Evolutionary conservation across 139 green algal species (phyloP), one percentile per base, ranked within the genome.

Genomic region (Volvox africanus): DNA sequence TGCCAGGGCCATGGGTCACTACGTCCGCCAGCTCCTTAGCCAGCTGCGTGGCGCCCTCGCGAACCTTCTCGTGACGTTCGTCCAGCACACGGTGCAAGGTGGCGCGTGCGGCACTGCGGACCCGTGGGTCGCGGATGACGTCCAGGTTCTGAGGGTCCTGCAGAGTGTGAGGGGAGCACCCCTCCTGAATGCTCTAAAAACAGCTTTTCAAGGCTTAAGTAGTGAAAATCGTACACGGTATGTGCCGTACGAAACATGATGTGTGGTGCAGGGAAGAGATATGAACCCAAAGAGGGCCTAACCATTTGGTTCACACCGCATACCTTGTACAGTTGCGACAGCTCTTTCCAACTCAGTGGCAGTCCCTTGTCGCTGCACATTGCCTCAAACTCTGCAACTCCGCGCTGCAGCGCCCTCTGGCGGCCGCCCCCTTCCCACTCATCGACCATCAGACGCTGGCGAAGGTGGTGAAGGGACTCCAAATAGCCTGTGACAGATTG

Each of bases 11-110:
- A 9, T 83, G 50, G 19, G 86, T 83, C 86, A 84, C 50, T 0
- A 55, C 20, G 73, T 90, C 86, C 73, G 86, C 50, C 86, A 90
- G 86, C 69, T 90, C 86, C 86, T 90, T 90, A 44, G 86, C 86
- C n/a, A 90, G 86, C 20, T 68, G 69, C 50, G 71, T 90, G 71
- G 86, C 86, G 21, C 50, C 86, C 26, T 90, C 73, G 18, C 73
- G 86, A 16, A 80, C 68, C 86, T 83, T 83, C 50, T 90, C 86
- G 73, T 90, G 86, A 2, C 86, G 86, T n/a, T 90, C 86, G 73
- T 90, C 86, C 71, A 90, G 73, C 86, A 83, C 73, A 3, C 50
- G n/a, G 30, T 90, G 86, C 73, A 90, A 44, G 0, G 73, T 83
- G 86, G 86, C 71, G 18, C 86, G 86, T 2, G 86, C 86, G 69